Conservation (phyloP, 495 filamentous ascomycete species). For the Xeromyces bisporus region DNA sequence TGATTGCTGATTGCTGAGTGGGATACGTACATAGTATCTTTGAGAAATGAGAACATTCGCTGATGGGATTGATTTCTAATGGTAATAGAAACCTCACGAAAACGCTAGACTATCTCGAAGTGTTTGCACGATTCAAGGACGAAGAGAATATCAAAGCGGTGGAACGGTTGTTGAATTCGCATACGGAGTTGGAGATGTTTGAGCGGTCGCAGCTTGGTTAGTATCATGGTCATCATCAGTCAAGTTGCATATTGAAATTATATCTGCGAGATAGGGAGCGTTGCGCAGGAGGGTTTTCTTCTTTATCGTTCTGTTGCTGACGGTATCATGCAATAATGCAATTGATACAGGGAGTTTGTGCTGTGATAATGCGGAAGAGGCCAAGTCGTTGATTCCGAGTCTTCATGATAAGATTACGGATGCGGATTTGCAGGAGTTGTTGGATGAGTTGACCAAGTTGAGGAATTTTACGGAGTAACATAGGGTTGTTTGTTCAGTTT, state of each 20-base stretch:
- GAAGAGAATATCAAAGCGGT: constrained; percentile 88
- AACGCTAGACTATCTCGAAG: constrained; percentile 78
- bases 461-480: constrained; percentile 36
- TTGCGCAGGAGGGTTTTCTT: no score
- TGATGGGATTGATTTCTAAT: background rate
- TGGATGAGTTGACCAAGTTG: constrained; percentile 80
- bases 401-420: constrained; percentile 76
- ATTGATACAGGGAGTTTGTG: constrained; percentile 56
- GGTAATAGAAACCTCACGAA: constrained; percentile 46
- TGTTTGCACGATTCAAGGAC: constrained; percentile 87
- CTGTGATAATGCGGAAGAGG: constrained; percentile 84
- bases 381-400: constrained; percentile 88
- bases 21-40: background rate
- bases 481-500: constrained; percentile 1
- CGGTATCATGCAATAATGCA: background rate
- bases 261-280: no score
- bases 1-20: background rate
- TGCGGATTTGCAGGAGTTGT: constrained; percentile 65
- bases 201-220: constrained; percentile 85
- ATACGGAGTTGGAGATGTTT: constrained; percentile 70
- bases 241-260: no score
- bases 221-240: no score
- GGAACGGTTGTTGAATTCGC: constrained; percentile 59
- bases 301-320: constrained; percentile 1
- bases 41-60: background rate